Percentiles rank a stretch among this genome's conserved stretches.
Evolutionary conservation across 1,284 basidiomycete genomes (phyloP).

Genomic region (Microbotryum scabiosae): DNA sequence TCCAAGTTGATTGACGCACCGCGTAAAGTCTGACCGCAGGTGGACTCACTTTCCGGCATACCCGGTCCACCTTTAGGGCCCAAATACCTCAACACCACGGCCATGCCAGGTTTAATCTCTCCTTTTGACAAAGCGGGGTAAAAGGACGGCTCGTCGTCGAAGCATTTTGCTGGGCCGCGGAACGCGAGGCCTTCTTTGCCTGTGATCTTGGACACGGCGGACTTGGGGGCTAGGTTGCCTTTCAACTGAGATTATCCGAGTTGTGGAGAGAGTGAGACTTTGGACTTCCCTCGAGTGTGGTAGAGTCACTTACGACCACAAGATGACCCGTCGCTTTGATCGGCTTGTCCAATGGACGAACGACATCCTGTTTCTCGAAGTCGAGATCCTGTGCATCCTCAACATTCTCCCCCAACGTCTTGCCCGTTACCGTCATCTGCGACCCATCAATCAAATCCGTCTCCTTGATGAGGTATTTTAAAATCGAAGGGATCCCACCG

Average conservation of each 20-base stretch:
- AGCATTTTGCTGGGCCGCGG: conserved; percentile 48
- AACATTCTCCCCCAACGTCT: conserved; percentile 38
- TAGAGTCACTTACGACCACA: conserved; percentile 22
- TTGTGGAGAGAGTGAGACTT: conserved; percentile 3
- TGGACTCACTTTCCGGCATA: conserved; percentile 1
- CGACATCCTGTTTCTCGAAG: conserved; percentile 34
- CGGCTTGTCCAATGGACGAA: conserved; percentile 36
- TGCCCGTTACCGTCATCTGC: conserved; percentile 38
- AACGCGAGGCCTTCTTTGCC: conserved; percentile 86
- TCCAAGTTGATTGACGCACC: background rate
- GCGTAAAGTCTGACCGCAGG: too few relatives aligned
- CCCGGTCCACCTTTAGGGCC: conserved; percentile 10
- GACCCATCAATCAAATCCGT: conserved; percentile 12
- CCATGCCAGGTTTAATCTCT: conserved; percentile 53
- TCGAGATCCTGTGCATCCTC: conserved; percentile 10
- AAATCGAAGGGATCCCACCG: conserved; percentile 41
- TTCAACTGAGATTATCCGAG: conserved; percentile 36
- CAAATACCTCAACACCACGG: conserved; percentile 8
- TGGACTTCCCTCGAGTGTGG: conserved; percentile 4
- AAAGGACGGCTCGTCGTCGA: conserved; percentile 68
- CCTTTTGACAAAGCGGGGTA: conserved; percentile 72
- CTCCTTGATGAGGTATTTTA: conserved; percentile 18
- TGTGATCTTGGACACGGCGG: conserved; percentile 83
- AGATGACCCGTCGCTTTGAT: conserved; percentile 34
- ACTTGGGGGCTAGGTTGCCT: conserved; percentile 39